Percentiles rank a stretch among this genome's conserved stretches.
phyloP scores from a whole-genome alignment of 768 basidiomycete genomes.

The Amylocystis lapponica region DNA sequence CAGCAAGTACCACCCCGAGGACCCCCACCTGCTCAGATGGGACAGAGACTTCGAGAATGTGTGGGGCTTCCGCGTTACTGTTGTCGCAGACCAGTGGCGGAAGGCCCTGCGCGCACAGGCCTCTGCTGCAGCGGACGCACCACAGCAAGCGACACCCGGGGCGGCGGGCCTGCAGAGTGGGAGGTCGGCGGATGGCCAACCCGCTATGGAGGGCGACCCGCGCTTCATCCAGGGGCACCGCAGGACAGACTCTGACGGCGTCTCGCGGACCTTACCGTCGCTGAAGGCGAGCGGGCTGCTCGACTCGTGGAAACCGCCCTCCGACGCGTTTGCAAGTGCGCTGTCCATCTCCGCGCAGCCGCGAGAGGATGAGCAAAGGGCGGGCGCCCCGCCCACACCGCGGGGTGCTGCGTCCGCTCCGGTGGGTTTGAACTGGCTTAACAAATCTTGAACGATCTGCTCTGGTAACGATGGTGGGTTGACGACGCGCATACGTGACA shows the following conservation, averaged over 20 bases:
- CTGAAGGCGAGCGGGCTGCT: conserved; percentile 70
- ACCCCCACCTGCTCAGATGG: conserved; percentile 51
- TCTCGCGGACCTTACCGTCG: conserved; percentile 51
- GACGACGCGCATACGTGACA: no score
- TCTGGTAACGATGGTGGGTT: not conserved
- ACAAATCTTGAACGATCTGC: conserved; percentile 28
- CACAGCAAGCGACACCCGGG: conserved; percentile 1
- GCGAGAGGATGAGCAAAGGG: not conserved
- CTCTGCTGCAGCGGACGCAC: conserved; percentile 1
- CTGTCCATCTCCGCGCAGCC: conserved; percentile 9
- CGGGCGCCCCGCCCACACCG: not conserved
- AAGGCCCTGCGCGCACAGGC: conserved; percentile 9
- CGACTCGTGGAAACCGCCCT: conserved; percentile 36
- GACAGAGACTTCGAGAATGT: conserved; percentile 57
- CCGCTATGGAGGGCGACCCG: conserved; percentile 4
- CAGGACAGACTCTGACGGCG: conserved; percentile 6
- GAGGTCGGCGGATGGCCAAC: not conserved
- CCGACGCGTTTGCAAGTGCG: conserved; percentile 18
- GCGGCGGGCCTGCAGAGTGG: not conserved
- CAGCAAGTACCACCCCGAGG: conserved; percentile 59
- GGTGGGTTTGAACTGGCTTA: conserved; percentile 65
- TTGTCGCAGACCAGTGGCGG: conserved; percentile 25
- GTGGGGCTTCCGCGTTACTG: conserved; percentile 47
- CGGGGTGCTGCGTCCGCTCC: conserved; percentile 26
- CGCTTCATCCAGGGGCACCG: conserved; percentile 9